Percentiles rank a stretch among this genome's conserved stretches.
Conservation (phyloP, 1,284 basidiomycete species). For the Sporisorium scitamineum region DNA sequence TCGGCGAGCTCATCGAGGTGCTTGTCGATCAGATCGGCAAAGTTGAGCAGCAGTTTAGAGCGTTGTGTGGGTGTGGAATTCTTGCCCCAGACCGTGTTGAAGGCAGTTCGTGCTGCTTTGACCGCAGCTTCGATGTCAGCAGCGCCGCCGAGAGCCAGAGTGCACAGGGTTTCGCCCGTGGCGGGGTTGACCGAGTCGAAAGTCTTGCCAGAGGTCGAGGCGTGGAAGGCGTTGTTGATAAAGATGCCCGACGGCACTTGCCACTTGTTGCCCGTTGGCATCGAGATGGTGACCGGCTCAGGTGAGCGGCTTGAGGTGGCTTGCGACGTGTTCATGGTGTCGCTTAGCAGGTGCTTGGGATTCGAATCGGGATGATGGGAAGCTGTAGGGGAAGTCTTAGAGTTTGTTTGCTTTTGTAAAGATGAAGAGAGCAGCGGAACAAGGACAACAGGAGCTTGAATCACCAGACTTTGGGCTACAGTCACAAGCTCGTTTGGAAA, state of each 20-base stretch:
- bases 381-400: not conserved
- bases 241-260: conserved; percentile 55
- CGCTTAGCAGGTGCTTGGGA: not conserved
- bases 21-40: conserved; percentile 80
- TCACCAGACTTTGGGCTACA: not conserved
- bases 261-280: conserved; percentile 55
- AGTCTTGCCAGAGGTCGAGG: conserved; percentile 51
- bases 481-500: not conserved
- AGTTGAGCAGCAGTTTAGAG: conserved; percentile 75
- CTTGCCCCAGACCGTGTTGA: conserved; percentile 51
- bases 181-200: conserved; percentile 58
- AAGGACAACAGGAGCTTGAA: not conserved
- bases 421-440: not conserved
- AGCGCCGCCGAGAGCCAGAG: conserved; percentile 45
- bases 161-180: conserved; percentile 53
- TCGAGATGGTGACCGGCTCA: conserved; percentile 58
- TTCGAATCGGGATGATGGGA: not conserved
- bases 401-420: conserved; percentile 6
- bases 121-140: conserved; percentile 60
- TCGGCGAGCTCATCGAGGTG: conserved; percentile 76
- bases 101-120: conserved; percentile 53
- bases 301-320: conserved; percentile 15
- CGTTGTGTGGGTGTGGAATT: conserved; percentile 70
- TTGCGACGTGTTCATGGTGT: conserved; percentile 15
- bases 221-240: conserved; percentile 58